These are phyloP conservation scores for Polytolypa hystricis DNA, from an alignment of 2,329 filamentous ascomycete species.

Conservation along the genomic window DNA sequence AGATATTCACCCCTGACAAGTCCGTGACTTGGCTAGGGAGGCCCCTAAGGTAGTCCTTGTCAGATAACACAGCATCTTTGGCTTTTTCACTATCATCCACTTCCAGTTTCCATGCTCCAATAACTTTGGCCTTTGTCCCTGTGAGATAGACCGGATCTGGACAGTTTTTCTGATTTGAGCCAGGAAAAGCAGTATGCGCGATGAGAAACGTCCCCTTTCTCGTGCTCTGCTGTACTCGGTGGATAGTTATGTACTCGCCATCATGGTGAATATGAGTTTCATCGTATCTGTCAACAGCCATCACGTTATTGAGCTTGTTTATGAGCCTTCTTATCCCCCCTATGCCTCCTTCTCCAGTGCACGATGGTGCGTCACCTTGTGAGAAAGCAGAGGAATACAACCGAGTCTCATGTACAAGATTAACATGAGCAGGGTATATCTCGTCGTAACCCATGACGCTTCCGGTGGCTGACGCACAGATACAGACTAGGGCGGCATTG, in stretches of 20 bases:
- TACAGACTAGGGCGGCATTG: slow-evolving; percentile 84
- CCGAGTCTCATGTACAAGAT: slow-evolving; percentile 80
- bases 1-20: slow-evolving; percentile 61
- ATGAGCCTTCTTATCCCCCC: slow-evolving; percentile 83
- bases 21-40: slow-evolving; percentile 74
- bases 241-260: slow-evolving; percentile 89
- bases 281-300: slow-evolving; percentile 89
- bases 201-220: slow-evolving; percentile 92
- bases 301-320: slow-evolving; percentile 87
- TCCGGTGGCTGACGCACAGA: slow-evolving; percentile 89
- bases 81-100: slow-evolving; percentile 68
- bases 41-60: slow-evolving; percentile 63
- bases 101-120: slow-evolving; percentile 87
- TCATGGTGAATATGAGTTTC: slow-evolving; percentile 97
- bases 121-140: slow-evolving; percentile 72
- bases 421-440: slow-evolving; percentile 84
- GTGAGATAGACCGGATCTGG: slow-evolving; percentile 69
- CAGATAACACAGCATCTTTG: slow-evolving; percentile 51
- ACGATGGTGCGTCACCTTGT: slow-evolving; percentile 47
- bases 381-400: slow-evolving; percentile 72
- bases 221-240: slow-evolving; percentile 83
- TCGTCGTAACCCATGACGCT: slow-evolving; percentile 99
- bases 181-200: slow-evolving; percentile 90
- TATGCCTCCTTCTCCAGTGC: slow-evolving; percentile 70
- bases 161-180: slow-evolving; percentile 71